These are phyloP conservation scores for Pisolithus sp. DNA, from an alignment of 768 basidiomycete species.

Conservation along the genomic window DNA sequence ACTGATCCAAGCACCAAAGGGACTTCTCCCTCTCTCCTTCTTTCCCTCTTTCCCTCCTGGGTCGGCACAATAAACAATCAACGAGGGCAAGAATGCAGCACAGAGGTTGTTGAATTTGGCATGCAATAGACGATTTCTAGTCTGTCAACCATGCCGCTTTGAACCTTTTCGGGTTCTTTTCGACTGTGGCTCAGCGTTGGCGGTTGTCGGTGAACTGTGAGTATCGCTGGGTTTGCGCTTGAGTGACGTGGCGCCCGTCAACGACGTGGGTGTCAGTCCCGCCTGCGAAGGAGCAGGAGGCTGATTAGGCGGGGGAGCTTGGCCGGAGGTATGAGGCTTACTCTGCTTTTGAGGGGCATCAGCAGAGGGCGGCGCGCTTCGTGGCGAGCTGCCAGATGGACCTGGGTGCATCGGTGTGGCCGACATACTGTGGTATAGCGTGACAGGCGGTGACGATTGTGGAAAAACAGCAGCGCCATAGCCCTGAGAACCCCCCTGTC, in stretches of 20 bases:
- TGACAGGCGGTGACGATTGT: slow-evolving; percentile 29
- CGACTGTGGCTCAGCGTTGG: slow-evolving; percentile 40
- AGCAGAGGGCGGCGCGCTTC: slow-evolving; percentile 43
- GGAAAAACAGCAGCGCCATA: slow-evolving; percentile 14
- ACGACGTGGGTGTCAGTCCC: slow-evolving; percentile 39
- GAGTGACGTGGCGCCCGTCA: slow-evolving; percentile 41
- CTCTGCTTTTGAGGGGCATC: slow-evolving; percentile 58
- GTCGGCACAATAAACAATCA: not conserved
- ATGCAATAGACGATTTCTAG: slow-evolving; percentile 19
- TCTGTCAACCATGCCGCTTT: slow-evolving; percentile 40
- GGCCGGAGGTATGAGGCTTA: slow-evolving; percentile 46
- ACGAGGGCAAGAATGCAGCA: slow-evolving; percentile 13
- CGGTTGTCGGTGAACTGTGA: slow-evolving; percentile 45
- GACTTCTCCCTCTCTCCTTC: not conserved
- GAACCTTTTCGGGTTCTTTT: slow-evolving; percentile 50
- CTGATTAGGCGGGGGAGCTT: slow-evolving; percentile 35
- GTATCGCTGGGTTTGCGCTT: slow-evolving; percentile 48
- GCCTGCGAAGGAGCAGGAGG: slow-evolving; percentile 35
- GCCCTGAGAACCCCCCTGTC: slow-evolving; percentile 18
- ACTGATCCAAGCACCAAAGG: no score
- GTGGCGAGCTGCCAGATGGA: slow-evolving; percentile 39
- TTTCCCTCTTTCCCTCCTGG: not conserved
- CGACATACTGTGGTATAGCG: slow-evolving; percentile 41
- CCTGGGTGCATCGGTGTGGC: slow-evolving; percentile 42
- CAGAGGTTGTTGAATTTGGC: not conserved